Evolutionary conservation across 169 alveolate genomes (phyloP), one percentile per base, ranked within the genome.

Genomic region (Plasmodium yoelii): DNA sequence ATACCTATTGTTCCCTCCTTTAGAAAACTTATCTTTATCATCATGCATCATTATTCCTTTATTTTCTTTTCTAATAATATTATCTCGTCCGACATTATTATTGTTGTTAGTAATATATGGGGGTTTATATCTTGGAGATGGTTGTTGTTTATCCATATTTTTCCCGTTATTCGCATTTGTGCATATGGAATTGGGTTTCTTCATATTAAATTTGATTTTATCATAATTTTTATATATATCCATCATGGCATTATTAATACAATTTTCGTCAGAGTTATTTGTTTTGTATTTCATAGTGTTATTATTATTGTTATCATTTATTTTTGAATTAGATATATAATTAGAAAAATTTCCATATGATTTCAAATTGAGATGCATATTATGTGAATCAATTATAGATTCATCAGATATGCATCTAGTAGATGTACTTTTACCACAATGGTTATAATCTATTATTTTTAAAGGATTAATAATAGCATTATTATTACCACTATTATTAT

Each of bases 381-480:
- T 61, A 46, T 75, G 74, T 63, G 88, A 8, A 64, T 75, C 88
- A n/a, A 75, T 53, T 42, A 68, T 12, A 47, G 88, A 10, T 10
- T 15, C 68, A 42, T 75, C 88, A 12, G 75, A 75, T 13, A 60
- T 9, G 1, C 88, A 75, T 49, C 88, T 64, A 12, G 72, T 47
- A 22, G 88, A 49, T 28, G 65, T 19, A 1, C 88, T 68, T 44
- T 63, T 75, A 2, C 19, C 67, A 42, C 44, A 75, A 67, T 67
- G 24, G 39, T 15, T 15, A 51, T 15, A 51, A 5, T 15, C 59
- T 51, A 12, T 15, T 13, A 15, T 51, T 51, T 51, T 15, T 15
- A 12, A 12, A 12, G n/a, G 59, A 51, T 51, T 15, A 15, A 12
- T 53, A 64, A 9, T 34, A 13, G 8, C 49, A n/a, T 39, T 13